These are phyloP conservation scores for Parastagonospora avenae DNA, from an alignment of 2,329 filamentous ascomycete species.

Conservation along the genomic window DNA sequence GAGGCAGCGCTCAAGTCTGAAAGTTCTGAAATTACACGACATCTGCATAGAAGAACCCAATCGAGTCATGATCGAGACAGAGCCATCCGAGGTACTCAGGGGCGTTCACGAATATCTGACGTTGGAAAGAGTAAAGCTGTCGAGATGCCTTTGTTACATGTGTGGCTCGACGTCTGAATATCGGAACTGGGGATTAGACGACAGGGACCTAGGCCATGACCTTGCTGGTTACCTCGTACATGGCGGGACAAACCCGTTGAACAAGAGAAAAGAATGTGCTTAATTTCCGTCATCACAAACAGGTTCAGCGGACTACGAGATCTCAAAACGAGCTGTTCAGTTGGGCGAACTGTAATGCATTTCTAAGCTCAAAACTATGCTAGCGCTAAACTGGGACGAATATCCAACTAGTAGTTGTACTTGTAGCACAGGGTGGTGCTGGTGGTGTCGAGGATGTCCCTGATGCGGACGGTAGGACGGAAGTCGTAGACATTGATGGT, in stretches of 20 bases:
- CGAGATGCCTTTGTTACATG: neutral
- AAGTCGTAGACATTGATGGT: constrained; percentile 33
- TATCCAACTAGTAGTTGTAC: constrained; percentile 39
- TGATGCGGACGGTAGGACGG: constrained; percentile 30
- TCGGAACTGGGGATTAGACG: too few species aligned
- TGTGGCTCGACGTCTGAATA: neutral
- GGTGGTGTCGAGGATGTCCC: constrained; percentile 39
- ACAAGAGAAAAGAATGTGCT: too few species aligned
- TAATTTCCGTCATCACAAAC: too few species aligned
- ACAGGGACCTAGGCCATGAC: too few species aligned
- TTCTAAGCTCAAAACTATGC: neutral
- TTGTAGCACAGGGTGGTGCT: constrained; percentile 37
- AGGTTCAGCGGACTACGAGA: too few species aligned
- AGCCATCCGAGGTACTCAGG: constrained; percentile 1
- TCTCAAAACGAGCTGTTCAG: too few species aligned
- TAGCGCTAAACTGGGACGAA: neutral
- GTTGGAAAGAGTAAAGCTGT: constrained; percentile 4
- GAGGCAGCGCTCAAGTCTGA: constrained; percentile 13
- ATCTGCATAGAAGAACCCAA: neutral
- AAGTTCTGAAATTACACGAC: constrained; percentile 10
- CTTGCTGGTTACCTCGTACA: too few species aligned
- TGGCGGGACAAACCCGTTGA: too few species aligned
- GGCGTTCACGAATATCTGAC: neutral
- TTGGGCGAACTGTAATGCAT: neutral
- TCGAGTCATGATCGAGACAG: neutral